A percentile compares a stretch with the other conserved stretches of the same genome.
These are phyloP conservation scores for Wallacemonas collosoma DNA, from an alignment of 208 protist species.

Conservation along the genomic window DNA sequence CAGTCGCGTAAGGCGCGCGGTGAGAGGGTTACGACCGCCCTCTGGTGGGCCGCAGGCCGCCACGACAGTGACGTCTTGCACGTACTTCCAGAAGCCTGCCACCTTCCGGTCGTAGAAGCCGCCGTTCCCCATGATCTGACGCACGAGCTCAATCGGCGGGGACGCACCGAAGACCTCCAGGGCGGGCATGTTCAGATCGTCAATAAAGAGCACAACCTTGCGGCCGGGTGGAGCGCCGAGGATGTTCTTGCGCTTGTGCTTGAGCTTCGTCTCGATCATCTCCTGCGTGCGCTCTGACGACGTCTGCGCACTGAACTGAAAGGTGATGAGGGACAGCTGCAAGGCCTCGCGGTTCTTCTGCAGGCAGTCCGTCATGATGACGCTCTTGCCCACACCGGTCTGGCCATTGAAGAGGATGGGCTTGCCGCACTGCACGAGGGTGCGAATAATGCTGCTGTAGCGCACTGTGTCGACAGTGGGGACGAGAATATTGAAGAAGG, in stretches of 20 bases:
- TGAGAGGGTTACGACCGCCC: slow-evolving; percentile 95
- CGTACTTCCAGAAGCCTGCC: slow-evolving; percentile 94
- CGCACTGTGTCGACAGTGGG: slow-evolving; percentile 97
- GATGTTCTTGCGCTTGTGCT: slow-evolving; percentile 96
- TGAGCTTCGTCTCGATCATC: slow-evolving; percentile 97
- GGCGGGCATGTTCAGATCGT: slow-evolving; percentile 98
- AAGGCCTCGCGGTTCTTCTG: slow-evolving; percentile 70
- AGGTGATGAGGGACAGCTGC: slow-evolving; percentile 78
- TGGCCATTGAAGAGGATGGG: slow-evolving; percentile 96
- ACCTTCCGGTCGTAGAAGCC: slow-evolving; percentile 97
- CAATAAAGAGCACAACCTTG: slow-evolving; percentile 96
- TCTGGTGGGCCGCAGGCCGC: slow-evolving; percentile 95
- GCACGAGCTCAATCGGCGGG: slow-evolving; percentile 97
- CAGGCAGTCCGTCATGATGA: slow-evolving; percentile 92
- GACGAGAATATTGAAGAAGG: slow-evolving; percentile 97
- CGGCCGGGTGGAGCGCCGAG: slow-evolving; percentile 94
- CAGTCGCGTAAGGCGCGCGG: slow-evolving; percentile 91
- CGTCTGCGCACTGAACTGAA: slow-evolving; percentile 97
- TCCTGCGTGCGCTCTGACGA: slow-evolving; percentile 95
- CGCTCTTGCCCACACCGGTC: slow-evolving; percentile 96
- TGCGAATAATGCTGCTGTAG: slow-evolving; percentile 92
- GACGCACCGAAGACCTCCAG: slow-evolving; percentile 97
- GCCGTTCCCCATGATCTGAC: slow-evolving; percentile 95
- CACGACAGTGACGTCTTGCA: slow-evolving; percentile 96
- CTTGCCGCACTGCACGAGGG: slow-evolving; percentile 81